These are phyloP conservation scores for Leishmania tropica DNA, from an alignment of 208 protist genomes.

Conservation along the genomic window DNA sequence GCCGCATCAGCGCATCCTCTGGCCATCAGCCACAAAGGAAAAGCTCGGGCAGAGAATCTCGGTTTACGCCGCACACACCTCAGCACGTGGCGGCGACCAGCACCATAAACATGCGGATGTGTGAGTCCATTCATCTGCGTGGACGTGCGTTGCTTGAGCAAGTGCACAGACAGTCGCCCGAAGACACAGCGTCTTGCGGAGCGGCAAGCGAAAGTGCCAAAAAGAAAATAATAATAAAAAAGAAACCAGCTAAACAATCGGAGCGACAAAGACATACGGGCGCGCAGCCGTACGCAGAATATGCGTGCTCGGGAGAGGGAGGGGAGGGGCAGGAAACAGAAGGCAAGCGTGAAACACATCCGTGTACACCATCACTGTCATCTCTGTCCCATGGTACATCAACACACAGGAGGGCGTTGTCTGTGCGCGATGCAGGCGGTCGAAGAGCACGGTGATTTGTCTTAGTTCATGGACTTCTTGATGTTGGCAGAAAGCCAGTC, in stretches of 20 bases:
- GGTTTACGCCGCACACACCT: not conserved
- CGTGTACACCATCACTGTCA: not conserved
- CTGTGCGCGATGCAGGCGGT: not conserved
- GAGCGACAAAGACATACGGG: not conserved
- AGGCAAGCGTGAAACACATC: not conserved
- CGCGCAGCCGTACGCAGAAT: not conserved
- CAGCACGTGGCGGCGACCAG: not conserved
- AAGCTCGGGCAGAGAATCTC: not conserved
- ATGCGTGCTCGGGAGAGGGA: not conserved
- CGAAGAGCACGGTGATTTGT: not conserved
- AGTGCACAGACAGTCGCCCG: not conserved
- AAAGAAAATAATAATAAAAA: not conserved
- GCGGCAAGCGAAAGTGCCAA: not conserved
- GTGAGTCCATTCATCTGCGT: not conserved
- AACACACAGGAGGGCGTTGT: not conserved
- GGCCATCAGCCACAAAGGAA: not conserved
- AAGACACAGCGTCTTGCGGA: not conserved
- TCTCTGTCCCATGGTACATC: not conserved
- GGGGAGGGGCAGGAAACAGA: not conserved
- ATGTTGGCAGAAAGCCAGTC: constrained; percentile 92
- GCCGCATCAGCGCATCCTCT: not conserved
- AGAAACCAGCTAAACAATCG: not conserved
- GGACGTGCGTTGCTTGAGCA: not conserved
- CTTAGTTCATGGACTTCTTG: constrained; percentile 79
- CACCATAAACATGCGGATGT: not conserved